Conservation (phyloP, 768 basidiomycete genomes). For the Lentinula boryana region DNA sequence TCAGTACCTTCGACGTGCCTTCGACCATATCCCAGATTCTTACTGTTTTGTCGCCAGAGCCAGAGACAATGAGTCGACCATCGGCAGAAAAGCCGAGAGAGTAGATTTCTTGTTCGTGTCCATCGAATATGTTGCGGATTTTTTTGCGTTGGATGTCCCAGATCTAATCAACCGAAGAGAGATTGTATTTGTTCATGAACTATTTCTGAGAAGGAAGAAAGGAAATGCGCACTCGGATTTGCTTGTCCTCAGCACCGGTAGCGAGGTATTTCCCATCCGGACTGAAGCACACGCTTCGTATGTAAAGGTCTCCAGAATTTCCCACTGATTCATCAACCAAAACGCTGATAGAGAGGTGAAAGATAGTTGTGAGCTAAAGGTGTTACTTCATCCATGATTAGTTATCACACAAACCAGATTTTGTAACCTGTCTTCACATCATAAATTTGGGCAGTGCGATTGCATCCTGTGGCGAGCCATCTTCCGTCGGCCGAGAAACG, state of each 20-base stretch:
- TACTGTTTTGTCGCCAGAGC: constrained; percentile 66
- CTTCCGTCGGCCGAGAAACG: constrained; percentile 92
- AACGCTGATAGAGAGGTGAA: constrained; percentile 31
- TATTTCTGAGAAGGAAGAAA: background rate
- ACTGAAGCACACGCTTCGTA: constrained; percentile 85
- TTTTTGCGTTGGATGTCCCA: constrained; percentile 85
- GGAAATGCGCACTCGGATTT: constrained; percentile 64
- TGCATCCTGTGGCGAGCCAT: constrained; percentile 92
- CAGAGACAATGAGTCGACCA: constrained; percentile 81
- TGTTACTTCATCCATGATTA: background rate
- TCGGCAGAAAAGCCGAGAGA: constrained; percentile 89
- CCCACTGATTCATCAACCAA: constrained; percentile 54
- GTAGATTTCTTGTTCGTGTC: constrained; percentile 92
- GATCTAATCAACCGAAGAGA: constrained; percentile 44
- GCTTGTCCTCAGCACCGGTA: constrained; percentile 92
- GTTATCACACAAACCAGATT: constrained; percentile 51
- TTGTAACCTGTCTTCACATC: constrained; percentile 84
- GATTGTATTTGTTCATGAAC: background rate
- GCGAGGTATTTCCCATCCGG: constrained; percentile 91
- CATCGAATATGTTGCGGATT: constrained; percentile 77
- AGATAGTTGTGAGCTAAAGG: constrained; percentile 17
- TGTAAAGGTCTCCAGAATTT: constrained; percentile 68
- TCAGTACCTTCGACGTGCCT: constrained; percentile 36
- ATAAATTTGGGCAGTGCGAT: constrained; percentile 92
- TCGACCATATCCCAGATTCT: constrained; percentile 42